A percentile compares a stretch with the other conserved stretches of the same genome.
Evolutionary conservation across 164 flowering plant genomes (phyloP).

Genomic region (Stephania yunnanensis): DNA sequence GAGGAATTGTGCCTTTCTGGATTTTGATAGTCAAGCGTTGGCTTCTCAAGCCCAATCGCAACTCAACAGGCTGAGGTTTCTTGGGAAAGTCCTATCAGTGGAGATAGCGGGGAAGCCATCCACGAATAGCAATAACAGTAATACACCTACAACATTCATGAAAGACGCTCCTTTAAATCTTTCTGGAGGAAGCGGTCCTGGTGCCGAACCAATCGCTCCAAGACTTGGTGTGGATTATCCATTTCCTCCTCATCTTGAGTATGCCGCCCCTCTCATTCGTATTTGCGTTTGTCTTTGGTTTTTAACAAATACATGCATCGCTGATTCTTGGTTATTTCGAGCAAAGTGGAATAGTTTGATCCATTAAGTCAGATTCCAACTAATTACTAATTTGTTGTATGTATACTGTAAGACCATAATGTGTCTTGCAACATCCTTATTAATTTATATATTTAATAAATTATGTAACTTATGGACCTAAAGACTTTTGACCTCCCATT

Average conservation of each 20-base stretch:
- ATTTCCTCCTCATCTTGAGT: constrained; percentile 97
- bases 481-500: no score
- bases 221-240: constrained; percentile 89
- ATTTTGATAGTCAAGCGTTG: constrained; percentile 57
- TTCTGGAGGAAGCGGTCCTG: constrained; percentile 22
- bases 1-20: constrained; percentile 86
- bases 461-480: no score
- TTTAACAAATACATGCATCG: no score
- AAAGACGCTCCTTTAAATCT: constrained; percentile 25
- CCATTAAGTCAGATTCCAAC: no score
- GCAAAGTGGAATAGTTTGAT: no score
- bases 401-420: not conserved
- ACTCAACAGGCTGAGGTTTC: constrained; percentile 81
- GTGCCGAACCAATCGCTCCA: constrained; percentile 72
- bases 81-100: constrained; percentile 81
- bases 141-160: constrained; percentile 18
- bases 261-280: constrained; percentile 21
- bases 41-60: constrained; percentile 83
- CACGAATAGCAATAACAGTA: constrained; percentile 20
- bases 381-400: no score
- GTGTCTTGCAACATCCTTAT: no score
- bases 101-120: constrained; percentile 46
- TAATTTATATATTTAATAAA: no score
- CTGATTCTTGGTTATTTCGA: no score
- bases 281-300: not conserved